These are phyloP conservation scores for Tulasnella sp. DNA, from an alignment of 768 basidiomycete genomes.

Conservation along the genomic window DNA sequence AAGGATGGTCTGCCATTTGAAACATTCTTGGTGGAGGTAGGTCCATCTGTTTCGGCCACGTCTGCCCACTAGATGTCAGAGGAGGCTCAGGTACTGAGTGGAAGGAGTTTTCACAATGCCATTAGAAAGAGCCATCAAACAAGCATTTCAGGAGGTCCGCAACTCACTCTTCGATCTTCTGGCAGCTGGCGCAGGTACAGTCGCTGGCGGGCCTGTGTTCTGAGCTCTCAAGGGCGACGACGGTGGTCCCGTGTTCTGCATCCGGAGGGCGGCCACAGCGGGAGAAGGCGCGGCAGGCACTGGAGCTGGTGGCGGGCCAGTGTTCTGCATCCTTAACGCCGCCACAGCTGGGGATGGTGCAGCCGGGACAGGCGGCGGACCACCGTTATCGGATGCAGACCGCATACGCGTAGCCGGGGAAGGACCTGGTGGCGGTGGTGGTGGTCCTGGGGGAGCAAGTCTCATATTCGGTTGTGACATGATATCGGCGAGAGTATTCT, in stretches of 20 bases:
- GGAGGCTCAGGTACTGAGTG: constrained; percentile 43
- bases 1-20: constrained; percentile 37
- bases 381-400: constrained; percentile 11
- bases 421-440: constrained; percentile 15
- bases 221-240: no score
- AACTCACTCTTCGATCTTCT: no score
- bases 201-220: no score
- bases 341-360: constrained; percentile 37
- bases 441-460: neutral
- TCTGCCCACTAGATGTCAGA: constrained; percentile 54
- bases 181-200: no score
- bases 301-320: constrained; percentile 28
- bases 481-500: neutral
- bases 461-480: neutral
- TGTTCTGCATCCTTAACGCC: constrained; percentile 17
- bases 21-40: constrained; percentile 73
- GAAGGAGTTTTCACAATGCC: neutral
- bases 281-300: constrained; percentile 34
- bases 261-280: constrained; percentile 29
- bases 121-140: neutral
- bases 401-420: constrained; percentile 25
- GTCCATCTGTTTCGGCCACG: constrained; percentile 57
- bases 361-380: constrained; percentile 30
- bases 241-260: constrained; percentile 4
- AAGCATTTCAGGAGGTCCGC: neutral